Evolutionary conservation across 116 monocot genomes (phyloP).

Genomic region (Trichopus zeylanicus): DNA sequence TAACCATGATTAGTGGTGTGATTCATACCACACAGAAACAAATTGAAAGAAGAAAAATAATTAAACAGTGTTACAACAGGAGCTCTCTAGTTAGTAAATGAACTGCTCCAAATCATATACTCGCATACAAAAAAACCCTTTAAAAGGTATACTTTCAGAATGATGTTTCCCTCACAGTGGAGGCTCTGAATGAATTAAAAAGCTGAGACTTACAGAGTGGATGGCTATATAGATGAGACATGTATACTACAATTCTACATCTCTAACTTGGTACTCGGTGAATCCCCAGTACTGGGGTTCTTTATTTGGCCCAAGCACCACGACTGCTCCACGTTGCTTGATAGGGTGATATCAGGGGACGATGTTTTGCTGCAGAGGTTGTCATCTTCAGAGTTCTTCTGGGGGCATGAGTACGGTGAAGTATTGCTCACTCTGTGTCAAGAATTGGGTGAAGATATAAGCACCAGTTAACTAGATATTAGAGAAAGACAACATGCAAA

Average conservation of each 20-base stretch:
- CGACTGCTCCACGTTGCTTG: slow-evolving; percentile 7
- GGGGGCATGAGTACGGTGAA: slow-evolving; percentile 12
- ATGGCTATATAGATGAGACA: neutral
- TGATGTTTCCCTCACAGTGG: neutral
- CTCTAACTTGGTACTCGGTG: slow-evolving; percentile 12
- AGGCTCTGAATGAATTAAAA: neutral
- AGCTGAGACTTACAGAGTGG: neutral
- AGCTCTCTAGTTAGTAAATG: neutral
- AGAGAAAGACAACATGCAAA: no score
- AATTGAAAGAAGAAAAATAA: neutral
- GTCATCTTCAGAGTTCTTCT: slow-evolving; percentile 9
- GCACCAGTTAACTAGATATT: no score
- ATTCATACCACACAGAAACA: no score
- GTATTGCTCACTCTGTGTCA: slow-evolving; percentile 11
- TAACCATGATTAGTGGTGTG: no score
- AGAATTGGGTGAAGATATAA: neutral
- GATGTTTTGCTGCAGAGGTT: slow-evolving; percentile 2
- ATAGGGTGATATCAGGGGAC: neutral
- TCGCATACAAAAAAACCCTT: neutral
- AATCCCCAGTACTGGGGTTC: slow-evolving; percentile 4
- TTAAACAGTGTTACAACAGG: neutral
- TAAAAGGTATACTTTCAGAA: neutral
- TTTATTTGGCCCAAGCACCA: slow-evolving; percentile 11
- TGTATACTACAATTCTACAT: slow-evolving; percentile 7
- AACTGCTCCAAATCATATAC: neutral